Evolutionary conservation across 1,284 basidiomycete species (phyloP).

Genomic region (Moniliophthora roreri): DNA sequence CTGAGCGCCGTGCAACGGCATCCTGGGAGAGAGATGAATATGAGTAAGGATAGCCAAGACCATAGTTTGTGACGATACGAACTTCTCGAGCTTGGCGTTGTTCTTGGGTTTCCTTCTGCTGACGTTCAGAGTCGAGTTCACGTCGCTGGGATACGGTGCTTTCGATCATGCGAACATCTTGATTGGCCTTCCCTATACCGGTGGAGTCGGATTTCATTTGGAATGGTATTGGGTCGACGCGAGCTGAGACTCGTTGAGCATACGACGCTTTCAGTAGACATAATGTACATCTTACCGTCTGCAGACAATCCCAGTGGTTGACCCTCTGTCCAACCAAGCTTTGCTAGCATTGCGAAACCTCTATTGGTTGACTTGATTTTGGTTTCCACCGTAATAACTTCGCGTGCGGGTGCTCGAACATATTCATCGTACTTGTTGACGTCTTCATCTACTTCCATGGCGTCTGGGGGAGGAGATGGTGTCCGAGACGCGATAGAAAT

Average conservation of each 20-base stretch:
- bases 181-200: slow-evolving; percentile 73
- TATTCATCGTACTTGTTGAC: slow-evolving; percentile 66
- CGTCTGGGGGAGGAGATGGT: slow-evolving; percentile 54
- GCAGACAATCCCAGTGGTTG: slow-evolving; percentile 73
- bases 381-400: slow-evolving; percentile 76
- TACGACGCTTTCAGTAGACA: slow-evolving; percentile 1
- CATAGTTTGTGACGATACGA: slow-evolving; percentile 16
- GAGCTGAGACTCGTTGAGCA: slow-evolving; percentile 52
- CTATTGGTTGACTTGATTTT: slow-evolving; percentile 75
- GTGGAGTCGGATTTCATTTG: slow-evolving; percentile 73
- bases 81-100: slow-evolving; percentile 73
- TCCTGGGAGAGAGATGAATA: slow-evolving; percentile 42
- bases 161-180: slow-evolving; percentile 80
- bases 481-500: slow-evolving; percentile 71
- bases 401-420: slow-evolving; percentile 45
- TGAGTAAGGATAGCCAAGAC: background rate
- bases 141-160: slow-evolving; percentile 79
- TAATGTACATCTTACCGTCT: slow-evolving; percentile 50
- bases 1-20: slow-evolving; percentile 61
- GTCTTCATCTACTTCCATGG: slow-evolving; percentile 53
- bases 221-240: slow-evolving; percentile 79
- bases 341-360: slow-evolving; percentile 76
- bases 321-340: slow-evolving; percentile 80
- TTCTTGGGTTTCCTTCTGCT: slow-evolving; percentile 74
- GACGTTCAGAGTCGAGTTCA: slow-evolving; percentile 73